Base-by-base conservation (phyloP, 106 monocot species). In the Dendrobium catenatum region DNA sequence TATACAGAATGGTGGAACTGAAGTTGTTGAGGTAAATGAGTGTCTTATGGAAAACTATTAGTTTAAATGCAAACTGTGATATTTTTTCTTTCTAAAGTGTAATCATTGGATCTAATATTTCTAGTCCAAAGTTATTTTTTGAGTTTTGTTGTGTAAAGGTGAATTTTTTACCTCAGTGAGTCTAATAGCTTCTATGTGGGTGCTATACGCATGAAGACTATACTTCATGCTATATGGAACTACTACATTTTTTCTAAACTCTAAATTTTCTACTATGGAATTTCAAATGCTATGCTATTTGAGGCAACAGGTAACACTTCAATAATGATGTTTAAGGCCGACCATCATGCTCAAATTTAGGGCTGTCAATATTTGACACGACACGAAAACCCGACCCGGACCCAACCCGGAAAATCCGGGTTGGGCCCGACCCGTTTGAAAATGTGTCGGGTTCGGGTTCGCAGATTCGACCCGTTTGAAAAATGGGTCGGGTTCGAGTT, bases 1-100 rank as follows among this genome's bases (percentile, higher is more conserved):
- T 43, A 99, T 99, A 72, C 98, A 99, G 83, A 99, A 99, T 89
- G 98, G 95, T 5, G 95, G 98, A 55, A 99, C 98, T 72, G 98
- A 99, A 89, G 98, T 99, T 77, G 98, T 99, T 79, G 98, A 99
- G 95, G 98, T 95, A 86, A 84, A 67, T 76, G 33, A 42, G 42
- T 18, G 18, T 43, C 42, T 70, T 24, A 27, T 33, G 72, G 16
- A 0, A 16, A 68, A 68, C 6, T 31, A 68, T 68, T 31, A 68
- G 68, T 68, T 68, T 68, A 11, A 15, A 64, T 26, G 8, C 26
- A 6, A 15, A 64, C 24, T 64, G 24, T 24, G 16, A 1, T 54
- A 8, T 54, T 54, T 15, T 54, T 54, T 54, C 11, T 54, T 54
- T 54, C 51, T 54, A 15, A 54, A 54, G 51, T 54, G 5, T 54